Evolutionary conservation across 164 flowering plant genomes (phyloP).

Genomic region (Euptelea pleiosperma): DNA sequence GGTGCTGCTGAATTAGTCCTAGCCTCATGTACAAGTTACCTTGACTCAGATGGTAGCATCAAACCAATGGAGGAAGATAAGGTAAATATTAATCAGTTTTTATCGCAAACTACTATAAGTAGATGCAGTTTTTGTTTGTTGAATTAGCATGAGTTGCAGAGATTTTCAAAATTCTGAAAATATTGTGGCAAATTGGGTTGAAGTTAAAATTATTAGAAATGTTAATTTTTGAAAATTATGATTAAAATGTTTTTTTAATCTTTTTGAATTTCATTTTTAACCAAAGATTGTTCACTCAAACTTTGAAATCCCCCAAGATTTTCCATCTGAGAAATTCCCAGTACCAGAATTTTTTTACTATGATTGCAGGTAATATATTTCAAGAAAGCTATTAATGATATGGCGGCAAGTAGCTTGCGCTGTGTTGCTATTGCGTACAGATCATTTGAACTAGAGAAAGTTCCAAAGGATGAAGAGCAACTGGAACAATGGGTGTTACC

Average conservation of each 20-base stretch:
- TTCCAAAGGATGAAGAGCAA: slow-evolving; percentile 67
- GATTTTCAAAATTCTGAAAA: too few relatives aligned
- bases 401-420: slow-evolving; percentile 82
- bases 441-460: slow-evolving; percentile 37
- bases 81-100: slow-evolving; percentile 34
- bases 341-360: not conserved
- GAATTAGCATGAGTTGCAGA: not conserved
- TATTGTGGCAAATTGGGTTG: too few relatives aligned
- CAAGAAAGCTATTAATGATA: slow-evolving; percentile 67
- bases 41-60: slow-evolving; percentile 41
- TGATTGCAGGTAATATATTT: slow-evolving; percentile 41
- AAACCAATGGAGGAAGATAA: slow-evolving; percentile 50
- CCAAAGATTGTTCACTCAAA: too few relatives aligned
- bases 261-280: too few relatives aligned
- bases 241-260: too few relatives aligned
- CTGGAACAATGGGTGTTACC: slow-evolving; percentile 69
- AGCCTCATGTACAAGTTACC: slow-evolving; percentile 54
- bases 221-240: too few relatives aligned
- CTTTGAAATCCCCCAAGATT: not conserved
- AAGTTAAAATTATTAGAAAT: too few relatives aligned
- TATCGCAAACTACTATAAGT: not conserved
- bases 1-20: slow-evolving; percentile 96
- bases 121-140: not conserved
- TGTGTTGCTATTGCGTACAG: slow-evolving; percentile 90
- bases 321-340: not conserved